Evolutionary conservation across 352 stramenopile genomes (phyloP).

Genomic region (Phytopythium litorale): DNA sequence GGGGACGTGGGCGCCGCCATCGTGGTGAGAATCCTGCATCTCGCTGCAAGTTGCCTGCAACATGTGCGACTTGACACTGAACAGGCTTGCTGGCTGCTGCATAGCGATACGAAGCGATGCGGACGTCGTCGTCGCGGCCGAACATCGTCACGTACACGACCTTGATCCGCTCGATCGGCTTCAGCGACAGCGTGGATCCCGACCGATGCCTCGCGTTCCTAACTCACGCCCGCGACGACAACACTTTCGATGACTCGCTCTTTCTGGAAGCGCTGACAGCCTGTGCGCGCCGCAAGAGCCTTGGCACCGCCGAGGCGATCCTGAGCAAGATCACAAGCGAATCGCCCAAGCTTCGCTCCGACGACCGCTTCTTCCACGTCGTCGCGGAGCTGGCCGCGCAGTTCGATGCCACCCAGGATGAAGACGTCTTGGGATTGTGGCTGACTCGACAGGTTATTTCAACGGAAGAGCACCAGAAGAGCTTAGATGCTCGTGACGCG

Average conservation of each 20-base stretch:
- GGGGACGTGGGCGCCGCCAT: slow-evolving; percentile 45
- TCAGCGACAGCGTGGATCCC: slow-evolving; percentile 27
- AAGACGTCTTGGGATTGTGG: slow-evolving; percentile 37
- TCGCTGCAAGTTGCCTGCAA: not conserved
- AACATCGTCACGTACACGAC: slow-evolving; percentile 82
- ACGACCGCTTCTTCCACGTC: slow-evolving; percentile 40
- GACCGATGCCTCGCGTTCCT: slow-evolving; percentile 46
- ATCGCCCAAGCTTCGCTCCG: slow-evolving; percentile 32
- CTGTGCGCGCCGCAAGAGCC: slow-evolving; percentile 39
- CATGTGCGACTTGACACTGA: not conserved
- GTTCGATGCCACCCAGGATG: slow-evolving; percentile 20
- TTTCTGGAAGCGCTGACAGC: slow-evolving; percentile 56
- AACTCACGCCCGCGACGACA: slow-evolving; percentile 34
- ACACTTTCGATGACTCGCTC: slow-evolving; percentile 59
- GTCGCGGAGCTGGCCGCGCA: slow-evolving; percentile 33
- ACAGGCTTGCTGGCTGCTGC: not conserved
- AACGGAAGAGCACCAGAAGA: slow-evolving; percentile 25
- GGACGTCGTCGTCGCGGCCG: slow-evolving; percentile 43
- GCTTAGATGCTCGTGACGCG: slow-evolving; percentile 3
- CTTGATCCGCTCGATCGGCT: slow-evolving; percentile 44
- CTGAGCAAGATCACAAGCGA: slow-evolving; percentile 28
- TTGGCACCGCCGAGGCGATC: slow-evolving; percentile 25
- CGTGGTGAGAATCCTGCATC: slow-evolving; percentile 18
- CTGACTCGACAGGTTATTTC: slow-evolving; percentile 25
- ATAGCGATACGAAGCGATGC: slow-evolving; percentile 65